Percentiles rank a stretch among this genome's conserved stretches.
Evolutionary conservation across 75 land plant species (phyloP).

Genomic region (Pseudotsuga menziesii): DNA sequence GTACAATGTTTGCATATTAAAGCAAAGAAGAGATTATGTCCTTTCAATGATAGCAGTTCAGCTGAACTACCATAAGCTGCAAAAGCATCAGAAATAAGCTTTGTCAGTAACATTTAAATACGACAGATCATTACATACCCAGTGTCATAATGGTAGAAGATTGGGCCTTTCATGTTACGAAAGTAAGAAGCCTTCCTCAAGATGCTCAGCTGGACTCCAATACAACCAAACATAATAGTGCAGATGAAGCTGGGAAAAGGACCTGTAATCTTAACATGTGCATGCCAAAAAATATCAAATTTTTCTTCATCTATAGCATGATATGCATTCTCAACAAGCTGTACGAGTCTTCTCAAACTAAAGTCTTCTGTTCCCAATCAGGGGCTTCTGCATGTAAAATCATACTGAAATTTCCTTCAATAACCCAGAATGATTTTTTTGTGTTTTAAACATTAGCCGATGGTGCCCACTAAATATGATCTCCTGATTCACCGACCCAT

Average conservation of each 20-base stretch:
- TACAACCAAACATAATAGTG: not conserved
- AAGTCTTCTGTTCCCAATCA: not conserved
- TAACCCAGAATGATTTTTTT: not conserved
- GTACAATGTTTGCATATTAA: not conserved
- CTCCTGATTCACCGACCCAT: slow-evolving; percentile 2
- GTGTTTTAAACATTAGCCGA: not conserved
- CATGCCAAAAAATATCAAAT: not conserved
- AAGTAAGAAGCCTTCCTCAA: too few relatives aligned
- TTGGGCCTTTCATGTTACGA: too few relatives aligned
- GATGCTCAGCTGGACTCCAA: too few relatives aligned
- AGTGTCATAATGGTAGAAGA: too few relatives aligned
- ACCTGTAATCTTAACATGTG: not conserved
- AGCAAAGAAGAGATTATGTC: not conserved
- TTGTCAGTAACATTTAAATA: not conserved
- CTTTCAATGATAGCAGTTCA: not conserved
- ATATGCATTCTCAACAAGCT: not conserved
- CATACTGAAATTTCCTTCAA: not conserved
- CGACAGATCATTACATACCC: not conserved
- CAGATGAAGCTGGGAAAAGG: not conserved
- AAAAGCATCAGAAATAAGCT: not conserved
- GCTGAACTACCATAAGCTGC: not conserved
- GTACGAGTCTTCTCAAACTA: not conserved
- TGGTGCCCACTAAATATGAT: not conserved
- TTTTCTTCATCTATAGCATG: not conserved
- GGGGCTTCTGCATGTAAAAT: not conserved